Percentiles rank a stretch among this genome's conserved stretches.
phyloP scores from a whole-genome alignment of 1,284 basidiomycete species.

The Coriolopsis trogii region DNA sequence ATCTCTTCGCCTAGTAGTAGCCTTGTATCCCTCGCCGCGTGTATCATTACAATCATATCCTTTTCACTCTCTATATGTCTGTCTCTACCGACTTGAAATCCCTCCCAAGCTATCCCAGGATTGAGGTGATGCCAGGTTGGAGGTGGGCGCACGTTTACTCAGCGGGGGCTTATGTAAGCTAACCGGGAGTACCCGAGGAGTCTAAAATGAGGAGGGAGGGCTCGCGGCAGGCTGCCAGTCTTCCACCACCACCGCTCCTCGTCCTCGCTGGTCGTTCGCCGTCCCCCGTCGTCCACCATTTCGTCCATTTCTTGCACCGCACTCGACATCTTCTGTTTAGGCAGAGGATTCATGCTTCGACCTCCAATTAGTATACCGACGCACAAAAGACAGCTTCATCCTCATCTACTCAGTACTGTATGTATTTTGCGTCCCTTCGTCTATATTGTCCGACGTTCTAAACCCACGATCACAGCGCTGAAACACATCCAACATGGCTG shows the following conservation, averaged over 20 bases:
- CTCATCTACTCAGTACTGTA: constrained; percentile 62
- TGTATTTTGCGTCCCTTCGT: constrained; percentile 28
- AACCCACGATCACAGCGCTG: constrained; percentile 51
- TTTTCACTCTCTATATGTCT: too few species aligned
- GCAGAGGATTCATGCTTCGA: constrained; percentile 90
- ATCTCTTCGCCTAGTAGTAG: constrained; percentile 49
- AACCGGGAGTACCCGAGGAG: constrained; percentile 21
- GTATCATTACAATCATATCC: too few species aligned
- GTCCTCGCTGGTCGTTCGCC: constrained; percentile 17
- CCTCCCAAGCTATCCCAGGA: neutral
- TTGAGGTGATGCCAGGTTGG: neutral
- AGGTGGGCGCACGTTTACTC: constrained; percentile 25
- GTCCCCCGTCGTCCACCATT: constrained; percentile 59
- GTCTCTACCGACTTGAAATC: neutral
- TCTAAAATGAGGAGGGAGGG: constrained; percentile 19
- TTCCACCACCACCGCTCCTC: constrained; percentile 20
- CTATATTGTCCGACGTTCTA: neutral
- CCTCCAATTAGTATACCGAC: constrained; percentile 73
- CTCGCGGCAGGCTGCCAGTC: constrained; percentile 5
- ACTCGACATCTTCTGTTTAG: constrained; percentile 65
- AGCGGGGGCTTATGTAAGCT: constrained; percentile 21
- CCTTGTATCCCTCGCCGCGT: neutral
- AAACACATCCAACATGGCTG: constrained; percentile 78
- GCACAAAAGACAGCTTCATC: constrained; percentile 62
- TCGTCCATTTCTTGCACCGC: constrained; percentile 52